phyloP scores from a whole-genome alignment of 306 rosid species.

The Sesbania bispinosa region DNA sequence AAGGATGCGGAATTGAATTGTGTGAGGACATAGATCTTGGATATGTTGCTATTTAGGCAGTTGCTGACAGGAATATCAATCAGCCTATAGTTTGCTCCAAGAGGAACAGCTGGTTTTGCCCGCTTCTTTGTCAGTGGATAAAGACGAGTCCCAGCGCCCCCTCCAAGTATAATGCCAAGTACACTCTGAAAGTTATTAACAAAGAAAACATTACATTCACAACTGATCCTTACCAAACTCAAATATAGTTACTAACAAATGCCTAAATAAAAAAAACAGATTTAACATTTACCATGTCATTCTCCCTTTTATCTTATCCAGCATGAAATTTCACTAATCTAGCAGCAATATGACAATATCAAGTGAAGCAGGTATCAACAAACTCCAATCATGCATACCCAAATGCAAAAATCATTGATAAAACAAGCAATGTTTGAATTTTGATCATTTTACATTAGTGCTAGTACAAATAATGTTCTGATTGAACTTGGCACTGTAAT shows the following conservation, averaged over 20 bases:
- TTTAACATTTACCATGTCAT: neutral
- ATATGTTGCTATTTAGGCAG: conserved; percentile 83
- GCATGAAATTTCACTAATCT: neutral
- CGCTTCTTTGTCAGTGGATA: conserved; percentile 95
- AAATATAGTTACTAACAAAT: neutral
- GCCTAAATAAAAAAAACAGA: neutral
- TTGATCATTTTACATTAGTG: neutral
- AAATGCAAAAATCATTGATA: neutral
- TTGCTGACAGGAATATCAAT: conserved; percentile 97
- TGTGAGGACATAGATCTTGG: conserved; percentile 94
- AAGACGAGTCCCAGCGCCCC: conserved; percentile 95
- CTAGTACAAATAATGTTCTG: neutral
- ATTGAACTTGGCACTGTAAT: neutral
- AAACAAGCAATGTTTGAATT: neutral
- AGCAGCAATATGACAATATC: neutral
- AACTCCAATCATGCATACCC: neutral
- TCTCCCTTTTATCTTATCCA: neutral
- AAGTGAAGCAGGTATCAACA: neutral
- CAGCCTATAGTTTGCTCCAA: conserved; percentile 93
- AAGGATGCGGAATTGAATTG: conserved; percentile 96
- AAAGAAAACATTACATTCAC: conserved; percentile 9
- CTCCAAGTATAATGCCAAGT: conserved; percentile 87
- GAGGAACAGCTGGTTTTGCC: conserved; percentile 97
- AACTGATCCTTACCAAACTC: neutral
- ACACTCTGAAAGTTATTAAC: conserved; percentile 60